Percentiles rank a stretch among this genome's conserved stretches.
Conservation (phyloP, 1,284 basidiomycete genomes). For the Moesziomyces sp. region DNA sequence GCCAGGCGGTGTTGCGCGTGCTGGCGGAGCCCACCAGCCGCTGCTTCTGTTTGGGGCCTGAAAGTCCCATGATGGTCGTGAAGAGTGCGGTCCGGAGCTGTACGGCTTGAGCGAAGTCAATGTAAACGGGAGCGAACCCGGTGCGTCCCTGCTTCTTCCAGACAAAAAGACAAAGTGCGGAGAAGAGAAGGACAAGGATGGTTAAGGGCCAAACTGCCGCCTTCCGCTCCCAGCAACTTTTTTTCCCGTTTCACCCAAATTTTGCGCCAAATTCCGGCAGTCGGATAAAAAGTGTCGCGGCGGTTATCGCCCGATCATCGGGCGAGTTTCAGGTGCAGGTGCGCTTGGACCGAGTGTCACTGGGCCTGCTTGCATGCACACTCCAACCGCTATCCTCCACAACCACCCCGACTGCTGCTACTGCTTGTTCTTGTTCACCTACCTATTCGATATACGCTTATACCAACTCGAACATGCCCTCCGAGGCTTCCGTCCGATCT, state of each 20-base stretch:
- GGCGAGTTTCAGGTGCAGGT: neutral
- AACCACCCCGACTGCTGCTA: neutral
- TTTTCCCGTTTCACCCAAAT: neutral
- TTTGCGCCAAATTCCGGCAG: slow-evolving; percentile 16
- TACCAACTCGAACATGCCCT: too few species aligned
- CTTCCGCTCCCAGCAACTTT: neutral
- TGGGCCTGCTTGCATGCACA: neutral
- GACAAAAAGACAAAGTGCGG: too few species aligned
- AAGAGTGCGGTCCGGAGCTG: neutral
- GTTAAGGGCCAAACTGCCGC: too few species aligned
- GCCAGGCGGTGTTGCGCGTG: slow-evolving; percentile 61
- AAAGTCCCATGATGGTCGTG: slow-evolving; percentile 56
- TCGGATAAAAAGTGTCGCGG: slow-evolving; percentile 8
- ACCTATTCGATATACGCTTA: too few species aligned
- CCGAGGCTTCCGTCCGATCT: too few species aligned
- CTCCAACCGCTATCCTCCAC: neutral
- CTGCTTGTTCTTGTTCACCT: too few species aligned
- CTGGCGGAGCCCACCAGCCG: slow-evolving; percentile 62
- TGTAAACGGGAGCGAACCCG: too few species aligned
- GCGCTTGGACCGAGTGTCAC: neutral
- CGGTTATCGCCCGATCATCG: slow-evolving; percentile 23
- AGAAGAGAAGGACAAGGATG: too few species aligned
- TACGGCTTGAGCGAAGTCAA: too few species aligned
- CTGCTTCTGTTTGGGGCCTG: slow-evolving; percentile 62
- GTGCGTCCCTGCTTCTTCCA: too few species aligned